Evolutionary conservation across 176 grass and related monocot genomes (phyloP).

Genomic region (Triticum urartu): DNA sequence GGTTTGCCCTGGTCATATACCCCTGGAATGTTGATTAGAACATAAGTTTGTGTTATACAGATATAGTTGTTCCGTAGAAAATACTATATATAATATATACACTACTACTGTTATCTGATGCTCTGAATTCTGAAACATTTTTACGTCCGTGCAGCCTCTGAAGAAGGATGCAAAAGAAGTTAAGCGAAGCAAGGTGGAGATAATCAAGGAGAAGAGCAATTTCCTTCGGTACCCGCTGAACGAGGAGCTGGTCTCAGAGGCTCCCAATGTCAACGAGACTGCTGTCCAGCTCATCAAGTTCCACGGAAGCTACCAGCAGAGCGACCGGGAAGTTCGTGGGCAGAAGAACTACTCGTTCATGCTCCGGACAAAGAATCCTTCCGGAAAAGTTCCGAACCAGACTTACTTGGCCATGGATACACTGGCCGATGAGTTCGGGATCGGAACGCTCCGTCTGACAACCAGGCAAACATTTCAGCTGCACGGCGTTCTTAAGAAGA

Average conservation of each 20-base stretch:
- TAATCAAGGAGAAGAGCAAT: conserved; percentile 97
- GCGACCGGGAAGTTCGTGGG: conserved; percentile 71
- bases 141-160: conserved; percentile 54
- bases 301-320: conserved; percentile 97
- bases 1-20: no score
- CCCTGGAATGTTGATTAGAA: not conserved
- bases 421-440: conserved; percentile 88
- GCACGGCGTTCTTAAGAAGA: conserved; percentile 93
- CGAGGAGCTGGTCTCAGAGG: conserved; percentile 73
- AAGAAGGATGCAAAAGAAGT: conserved; percentile 58
- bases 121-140: not conserved
- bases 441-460: conserved; percentile 88
- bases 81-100: no score
- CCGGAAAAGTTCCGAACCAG: conserved; percentile 83
- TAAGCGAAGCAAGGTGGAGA: conserved; percentile 96
- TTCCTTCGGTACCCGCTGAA: conserved; percentile 93
- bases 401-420: conserved; percentile 91
- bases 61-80: no score
- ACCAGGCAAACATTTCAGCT: conserved; percentile 97
- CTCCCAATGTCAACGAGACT: conserved; percentile 84
- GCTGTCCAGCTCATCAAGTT: conserved; percentile 94
- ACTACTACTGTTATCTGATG: not conserved
- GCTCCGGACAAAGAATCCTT: conserved; percentile 98
- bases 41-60: no score
- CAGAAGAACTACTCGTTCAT: conserved; percentile 93